Evolutionary conservation across 768 basidiomycete genomes (phyloP).

Genomic region (Candolleomyces efflorescens): DNA sequence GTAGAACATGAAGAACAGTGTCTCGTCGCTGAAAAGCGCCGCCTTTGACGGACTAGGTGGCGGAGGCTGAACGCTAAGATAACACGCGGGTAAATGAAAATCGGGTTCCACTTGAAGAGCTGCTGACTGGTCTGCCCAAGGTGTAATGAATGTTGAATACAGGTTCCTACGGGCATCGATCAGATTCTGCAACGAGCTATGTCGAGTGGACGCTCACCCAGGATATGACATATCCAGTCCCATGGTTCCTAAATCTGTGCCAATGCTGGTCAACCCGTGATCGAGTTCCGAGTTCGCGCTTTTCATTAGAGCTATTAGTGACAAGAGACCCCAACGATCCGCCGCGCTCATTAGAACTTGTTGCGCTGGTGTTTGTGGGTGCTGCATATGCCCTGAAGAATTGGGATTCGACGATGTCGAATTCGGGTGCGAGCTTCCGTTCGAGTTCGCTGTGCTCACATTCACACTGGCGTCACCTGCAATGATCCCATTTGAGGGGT

Average conservation of each 20-base stretch:
- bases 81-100: slow-evolving; percentile 87
- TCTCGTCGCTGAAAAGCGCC: slow-evolving; percentile 89
- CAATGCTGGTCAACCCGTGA: slow-evolving; percentile 76
- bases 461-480: slow-evolving; percentile 9
- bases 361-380: slow-evolving; percentile 87
- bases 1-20: slow-evolving; percentile 98
- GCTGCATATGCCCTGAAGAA: slow-evolving; percentile 34
- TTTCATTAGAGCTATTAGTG: slow-evolving; percentile 83
- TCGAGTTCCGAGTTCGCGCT: slow-evolving; percentile 73
- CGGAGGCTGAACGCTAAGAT: slow-evolving; percentile 81
- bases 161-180: slow-evolving; percentile 52
- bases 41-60: slow-evolving; percentile 80
- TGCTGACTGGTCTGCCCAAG: slow-evolving; percentile 90
- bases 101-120: slow-evolving; percentile 88
- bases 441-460: slow-evolving; percentile 20
- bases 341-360: slow-evolving; percentile 91
- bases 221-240: slow-evolving; percentile 84
- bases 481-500: not conserved
- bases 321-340: slow-evolving; percentile 91
- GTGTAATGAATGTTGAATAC: slow-evolving; percentile 92
- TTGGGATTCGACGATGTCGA: slow-evolving; percentile 33
- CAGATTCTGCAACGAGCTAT: slow-evolving; percentile 14
- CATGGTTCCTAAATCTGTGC: slow-evolving; percentile 88
- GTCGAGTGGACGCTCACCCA: slow-evolving; percentile 53
- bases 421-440: slow-evolving; percentile 32